Percentiles rank a stretch among this genome's conserved stretches.
These are phyloP conservation scores for Forsythia suspensa DNA, from an alignment of 257 asterid genomes.

Conservation along the genomic window DNA sequence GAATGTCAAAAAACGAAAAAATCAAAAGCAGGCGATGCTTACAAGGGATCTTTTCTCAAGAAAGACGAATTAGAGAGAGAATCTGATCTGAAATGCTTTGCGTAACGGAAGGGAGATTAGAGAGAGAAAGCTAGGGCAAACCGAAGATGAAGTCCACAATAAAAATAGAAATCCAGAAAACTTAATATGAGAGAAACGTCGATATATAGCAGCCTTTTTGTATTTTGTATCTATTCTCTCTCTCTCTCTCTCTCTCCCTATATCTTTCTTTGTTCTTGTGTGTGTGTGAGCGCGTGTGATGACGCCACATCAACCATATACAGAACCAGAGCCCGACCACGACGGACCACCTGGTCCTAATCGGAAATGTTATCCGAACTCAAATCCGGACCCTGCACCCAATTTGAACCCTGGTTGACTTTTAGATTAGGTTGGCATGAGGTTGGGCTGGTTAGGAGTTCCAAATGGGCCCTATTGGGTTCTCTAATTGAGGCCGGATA, in stretches of 20 bases:
- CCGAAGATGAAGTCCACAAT: background rate
- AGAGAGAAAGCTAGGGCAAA: slow-evolving; percentile 1
- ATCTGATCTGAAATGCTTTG: background rate
- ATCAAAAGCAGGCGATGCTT: background rate
- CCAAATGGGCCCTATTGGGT: background rate
- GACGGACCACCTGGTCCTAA: background rate
- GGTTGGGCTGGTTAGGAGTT: background rate
- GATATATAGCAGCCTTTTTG: background rate
- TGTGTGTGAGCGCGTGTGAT: background rate
- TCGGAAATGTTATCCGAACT: background rate
- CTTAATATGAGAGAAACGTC: background rate
- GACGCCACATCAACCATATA: background rate
- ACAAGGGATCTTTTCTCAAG: background rate
- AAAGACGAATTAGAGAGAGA: background rate
- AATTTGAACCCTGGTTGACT: background rate
- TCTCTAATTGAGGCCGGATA: background rate
- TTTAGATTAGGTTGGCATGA: background rate
- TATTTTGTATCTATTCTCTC: background rate
- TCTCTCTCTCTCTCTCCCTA: background rate
- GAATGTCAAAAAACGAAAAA: background rate
- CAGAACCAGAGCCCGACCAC: background rate
- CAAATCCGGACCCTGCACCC: background rate
- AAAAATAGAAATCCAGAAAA: background rate
- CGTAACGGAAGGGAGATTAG: background rate
- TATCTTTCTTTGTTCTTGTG: background rate